These are phyloP conservation scores for Hylodesmum podocarpum DNA, from an alignment of 306 rosid genomes.

Conservation along the genomic window DNA sequence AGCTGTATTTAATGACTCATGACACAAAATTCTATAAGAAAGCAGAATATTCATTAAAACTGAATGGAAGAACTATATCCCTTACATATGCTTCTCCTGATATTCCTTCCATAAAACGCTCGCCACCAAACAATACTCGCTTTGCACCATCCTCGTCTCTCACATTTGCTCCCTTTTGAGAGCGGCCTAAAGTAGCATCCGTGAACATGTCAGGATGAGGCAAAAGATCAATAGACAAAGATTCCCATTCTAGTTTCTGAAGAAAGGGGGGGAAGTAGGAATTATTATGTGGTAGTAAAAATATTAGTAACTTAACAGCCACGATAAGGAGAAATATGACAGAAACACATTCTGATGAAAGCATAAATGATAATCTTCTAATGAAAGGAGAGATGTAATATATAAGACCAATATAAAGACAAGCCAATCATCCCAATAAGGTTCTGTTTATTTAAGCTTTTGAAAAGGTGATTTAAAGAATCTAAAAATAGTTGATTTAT, in stretches of 20 bases:
- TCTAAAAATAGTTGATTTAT: background rate
- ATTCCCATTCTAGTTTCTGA: constrained; percentile 98
- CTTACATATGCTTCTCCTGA: constrained; percentile 92
- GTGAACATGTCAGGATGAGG: constrained; percentile 99
- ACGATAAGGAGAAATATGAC: constrained; percentile 3
- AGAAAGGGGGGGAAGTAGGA: constrained; percentile 15
- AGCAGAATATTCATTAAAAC: background rate
- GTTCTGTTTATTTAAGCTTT: background rate
- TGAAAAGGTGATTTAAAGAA: background rate
- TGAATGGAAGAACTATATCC: constrained; percentile 1
- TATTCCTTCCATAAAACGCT: constrained; percentile 92
- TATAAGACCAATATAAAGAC: constrained; percentile 10
- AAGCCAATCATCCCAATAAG: constrained; percentile 21
- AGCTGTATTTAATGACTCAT: constrained; percentile 21
- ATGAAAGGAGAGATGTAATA: constrained; percentile 1
- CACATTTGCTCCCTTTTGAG: constrained; percentile 57
- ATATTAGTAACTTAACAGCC: constrained; percentile 20
- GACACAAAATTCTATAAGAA: constrained; percentile 18
- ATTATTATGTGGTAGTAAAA: constrained; percentile 34
- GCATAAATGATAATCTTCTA: background rate
- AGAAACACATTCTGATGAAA: constrained; percentile 3
- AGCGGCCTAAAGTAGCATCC: constrained; percentile 68
- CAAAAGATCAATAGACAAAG: constrained; percentile 92
- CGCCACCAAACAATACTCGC: constrained; percentile 94
- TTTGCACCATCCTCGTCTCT: constrained; percentile 97